Percentiles rank a stretch among this genome's conserved stretches.
Evolutionary conservation across 768 basidiomycete species (phyloP).

Genomic region (Psilocybe tampanensis): DNA sequence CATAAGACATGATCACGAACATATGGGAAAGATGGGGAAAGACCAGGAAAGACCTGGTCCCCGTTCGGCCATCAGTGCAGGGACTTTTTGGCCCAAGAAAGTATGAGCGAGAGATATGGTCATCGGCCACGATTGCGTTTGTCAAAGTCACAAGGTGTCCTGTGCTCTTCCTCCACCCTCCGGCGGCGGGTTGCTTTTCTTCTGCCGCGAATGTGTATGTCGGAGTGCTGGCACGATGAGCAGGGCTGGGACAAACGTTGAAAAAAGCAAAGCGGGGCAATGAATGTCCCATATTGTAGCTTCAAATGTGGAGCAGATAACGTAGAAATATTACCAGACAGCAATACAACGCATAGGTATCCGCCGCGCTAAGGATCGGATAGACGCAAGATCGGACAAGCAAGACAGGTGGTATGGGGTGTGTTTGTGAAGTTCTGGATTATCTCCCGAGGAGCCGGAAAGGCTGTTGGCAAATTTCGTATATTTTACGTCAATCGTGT

Average conservation of each 20-base stretch:
- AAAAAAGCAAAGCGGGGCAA: not conserved
- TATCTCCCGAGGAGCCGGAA: not conserved
- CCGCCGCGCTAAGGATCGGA: not conserved
- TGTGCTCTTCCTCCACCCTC: not conserved
- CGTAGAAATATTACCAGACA: not conserved
- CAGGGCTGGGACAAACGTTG: not conserved
- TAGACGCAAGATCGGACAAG: not conserved
- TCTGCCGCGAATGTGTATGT: not conserved
- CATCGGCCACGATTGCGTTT: not conserved
- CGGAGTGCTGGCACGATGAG: not conserved
- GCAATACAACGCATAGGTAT: not conserved
- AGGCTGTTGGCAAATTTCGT: not conserved
- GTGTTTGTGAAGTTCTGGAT: not conserved
- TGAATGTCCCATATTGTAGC: not conserved
- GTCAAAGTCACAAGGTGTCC: not conserved
- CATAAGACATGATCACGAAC: not conserved
- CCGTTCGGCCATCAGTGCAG: not conserved
- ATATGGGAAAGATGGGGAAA: too few relatives aligned
- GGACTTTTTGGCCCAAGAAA: not conserved
- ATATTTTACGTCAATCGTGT: not conserved
- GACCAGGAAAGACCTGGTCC: not conserved
- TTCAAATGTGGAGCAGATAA: not conserved
- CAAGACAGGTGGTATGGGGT: not conserved
- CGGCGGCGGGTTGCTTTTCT: not conserved
- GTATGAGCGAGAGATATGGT: not conserved